phyloP scores from a whole-genome alignment of 192 early-diverging fungal species.

The Podila minutissima region DNA sequence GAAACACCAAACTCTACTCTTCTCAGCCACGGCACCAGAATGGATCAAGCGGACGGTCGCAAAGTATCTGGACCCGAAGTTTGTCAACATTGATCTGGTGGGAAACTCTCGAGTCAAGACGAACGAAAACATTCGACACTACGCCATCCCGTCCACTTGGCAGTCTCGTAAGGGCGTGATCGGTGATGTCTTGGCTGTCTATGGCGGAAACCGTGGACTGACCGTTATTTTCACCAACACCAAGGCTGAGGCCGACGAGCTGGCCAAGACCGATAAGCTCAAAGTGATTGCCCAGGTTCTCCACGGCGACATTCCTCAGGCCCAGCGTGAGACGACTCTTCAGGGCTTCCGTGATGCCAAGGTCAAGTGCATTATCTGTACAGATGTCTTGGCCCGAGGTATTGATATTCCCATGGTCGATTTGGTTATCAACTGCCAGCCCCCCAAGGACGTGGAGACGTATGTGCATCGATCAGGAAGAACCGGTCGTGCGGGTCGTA shows the following conservation, averaged over 20 bases:
- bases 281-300: constrained; percentile 81
- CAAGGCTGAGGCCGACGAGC: constrained; percentile 88
- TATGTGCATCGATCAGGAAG: constrained; percentile 97
- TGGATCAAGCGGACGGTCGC: constrained; percentile 80
- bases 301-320: constrained; percentile 88
- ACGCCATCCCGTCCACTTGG: constrained; percentile 87
- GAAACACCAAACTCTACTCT: constrained; percentile 81
- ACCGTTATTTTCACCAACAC: constrained; percentile 97
- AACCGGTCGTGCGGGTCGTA: constrained; percentile 91
- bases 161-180: constrained; percentile 91
- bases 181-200: constrained; percentile 92
- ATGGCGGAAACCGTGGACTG: constrained; percentile 80
- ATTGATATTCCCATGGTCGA: constrained; percentile 97
- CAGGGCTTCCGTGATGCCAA: constrained; percentile 90
- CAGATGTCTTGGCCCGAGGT: constrained; percentile 95
- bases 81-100: constrained; percentile 83
- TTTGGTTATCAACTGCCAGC: constrained; percentile 96
- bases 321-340: constrained; percentile 81
- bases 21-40: constrained; percentile 86
- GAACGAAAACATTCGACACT: constrained; percentile 86
- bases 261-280: constrained; percentile 81
- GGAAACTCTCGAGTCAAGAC: constrained; percentile 91
- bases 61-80: constrained; percentile 65
- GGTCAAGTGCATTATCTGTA: constrained; percentile 87
- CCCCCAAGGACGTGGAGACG: constrained; percentile 91